Conservation (phyloP, 1,284 basidiomycete genomes). For the Cryptococcus neoformans region DNA sequence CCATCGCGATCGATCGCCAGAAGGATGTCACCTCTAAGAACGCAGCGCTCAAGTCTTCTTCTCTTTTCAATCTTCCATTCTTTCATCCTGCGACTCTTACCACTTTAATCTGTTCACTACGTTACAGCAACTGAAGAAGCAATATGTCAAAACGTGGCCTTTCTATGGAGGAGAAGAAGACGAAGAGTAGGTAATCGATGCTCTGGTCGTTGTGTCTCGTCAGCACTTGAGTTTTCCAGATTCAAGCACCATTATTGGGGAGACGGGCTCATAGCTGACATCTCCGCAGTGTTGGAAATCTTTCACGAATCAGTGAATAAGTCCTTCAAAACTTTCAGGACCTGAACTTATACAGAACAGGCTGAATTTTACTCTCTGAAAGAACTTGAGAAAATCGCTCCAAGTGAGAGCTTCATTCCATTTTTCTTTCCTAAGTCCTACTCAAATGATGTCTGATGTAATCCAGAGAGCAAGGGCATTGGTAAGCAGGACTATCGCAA, state of each 20-base stretch:
- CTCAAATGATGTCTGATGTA: neutral
- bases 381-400: slow-evolving; percentile 70
- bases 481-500: slow-evolving; percentile 53
- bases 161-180: slow-evolving; percentile 47
- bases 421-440: neutral
- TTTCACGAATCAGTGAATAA: slow-evolving; percentile 76
- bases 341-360: slow-evolving; percentile 34
- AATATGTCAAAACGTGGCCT: slow-evolving; percentile 47
- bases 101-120: too few species aligned
- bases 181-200: slow-evolving; percentile 27
- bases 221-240: neutral
- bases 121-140: neutral
- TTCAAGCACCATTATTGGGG: too few species aligned
- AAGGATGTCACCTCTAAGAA: too few species aligned
- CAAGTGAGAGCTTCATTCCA: slow-evolving; percentile 31
- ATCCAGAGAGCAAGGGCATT: slow-evolving; percentile 78
- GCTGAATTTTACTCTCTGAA: slow-evolving; percentile 83
- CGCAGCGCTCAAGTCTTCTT: too few species aligned
- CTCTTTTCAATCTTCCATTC: too few species aligned
- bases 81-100: too few species aligned
- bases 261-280: neutral
- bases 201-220: neutral
- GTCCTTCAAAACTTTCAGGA: neutral
- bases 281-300: slow-evolving; percentile 62
- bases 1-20: too few species aligned